A percentile compares a stretch with the other conserved stretches of the same genome.
phyloP scores from a whole-genome alignment of 1,139 yeast genomes.

The Casaregolazyma suthepensis region DNA sequence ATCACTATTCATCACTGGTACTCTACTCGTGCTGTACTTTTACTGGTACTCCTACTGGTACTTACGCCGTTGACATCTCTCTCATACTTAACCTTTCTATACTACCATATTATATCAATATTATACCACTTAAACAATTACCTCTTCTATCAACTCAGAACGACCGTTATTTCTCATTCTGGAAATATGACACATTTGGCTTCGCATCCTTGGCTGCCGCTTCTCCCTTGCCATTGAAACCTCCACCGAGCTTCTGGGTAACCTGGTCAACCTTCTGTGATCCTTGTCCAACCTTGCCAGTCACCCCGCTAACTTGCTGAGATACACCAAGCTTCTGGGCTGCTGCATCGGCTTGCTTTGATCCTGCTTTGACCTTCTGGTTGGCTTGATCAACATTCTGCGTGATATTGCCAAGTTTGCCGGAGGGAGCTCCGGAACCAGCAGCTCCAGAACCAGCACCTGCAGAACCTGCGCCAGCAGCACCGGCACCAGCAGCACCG shows the following conservation, averaged over 20 bases:
- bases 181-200: neutral
- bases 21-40: too few species aligned
- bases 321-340: neutral
- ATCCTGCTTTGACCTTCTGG: neutral
- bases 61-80: too few species aligned
- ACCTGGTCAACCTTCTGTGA: neutral
- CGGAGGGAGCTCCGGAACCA: neutral
- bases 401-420: neutral
- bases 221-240: neutral
- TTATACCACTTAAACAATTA: neutral
- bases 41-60: too few species aligned
- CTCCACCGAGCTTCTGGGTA: neutral
- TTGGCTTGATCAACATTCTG: neutral
- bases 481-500: slow-evolving; percentile 8
- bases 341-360: neutral
- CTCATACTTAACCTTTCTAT: too few species aligned
- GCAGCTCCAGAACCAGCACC: slow-evolving; percentile 11
- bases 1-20: too few species aligned
- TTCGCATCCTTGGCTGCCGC: neutral
- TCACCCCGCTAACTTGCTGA: neutral
- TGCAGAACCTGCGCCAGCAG: slow-evolving; percentile 11
- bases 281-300: neutral
- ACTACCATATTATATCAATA: neutral
- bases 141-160: neutral
- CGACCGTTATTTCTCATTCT: neutral